Evolutionary conservation across 352 stramenopile species (phyloP).

Genomic region (Nothophytophthora sp.): DNA sequence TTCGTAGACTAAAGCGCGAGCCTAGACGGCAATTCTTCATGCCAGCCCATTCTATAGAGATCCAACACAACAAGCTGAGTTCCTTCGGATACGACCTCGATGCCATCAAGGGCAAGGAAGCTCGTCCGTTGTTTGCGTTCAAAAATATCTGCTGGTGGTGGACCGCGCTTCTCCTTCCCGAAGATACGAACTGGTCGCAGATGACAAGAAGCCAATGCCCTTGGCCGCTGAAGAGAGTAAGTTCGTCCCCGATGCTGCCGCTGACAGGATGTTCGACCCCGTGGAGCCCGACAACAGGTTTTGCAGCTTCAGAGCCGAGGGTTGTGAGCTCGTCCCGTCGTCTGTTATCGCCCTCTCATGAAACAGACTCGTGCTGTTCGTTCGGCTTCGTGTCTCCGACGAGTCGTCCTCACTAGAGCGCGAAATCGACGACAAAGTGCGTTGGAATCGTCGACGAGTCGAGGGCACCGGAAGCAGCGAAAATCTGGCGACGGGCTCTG

Average conservation of each 20-base stretch:
- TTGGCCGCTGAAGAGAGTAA: constrained; percentile 74
- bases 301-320: constrained; percentile 55
- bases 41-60: constrained; percentile 19
- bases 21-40: too few relatives aligned
- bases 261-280: constrained; percentile 67
- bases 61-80: constrained; percentile 17
- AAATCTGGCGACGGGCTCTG: constrained; percentile 77
- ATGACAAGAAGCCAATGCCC: constrained; percentile 82
- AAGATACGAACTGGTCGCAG: constrained; percentile 69
- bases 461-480: constrained; percentile 76
- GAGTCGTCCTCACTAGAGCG: constrained; percentile 30
- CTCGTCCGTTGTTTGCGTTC: constrained; percentile 17
- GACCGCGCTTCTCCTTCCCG: constrained; percentile 42
- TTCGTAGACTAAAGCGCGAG: constrained; percentile 39
- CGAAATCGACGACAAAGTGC: constrained; percentile 30
- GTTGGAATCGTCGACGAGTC: constrained; percentile 51
- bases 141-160: constrained; percentile 72
- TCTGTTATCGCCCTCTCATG: constrained; percentile 32
- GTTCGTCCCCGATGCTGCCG: constrained; percentile 60
- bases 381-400: constrained; percentile 22
- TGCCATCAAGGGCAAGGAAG: constrained; percentile 2
- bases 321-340: constrained; percentile 31
- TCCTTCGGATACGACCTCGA: too few relatives aligned
- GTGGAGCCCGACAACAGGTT: constrained; percentile 69
- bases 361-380: constrained; percentile 40